Evolutionary conservation across 495 filamentous ascomycete species (phyloP), one percentile per base, ranked within the genome.

Genomic region (Parathielavia appendiculata): DNA sequence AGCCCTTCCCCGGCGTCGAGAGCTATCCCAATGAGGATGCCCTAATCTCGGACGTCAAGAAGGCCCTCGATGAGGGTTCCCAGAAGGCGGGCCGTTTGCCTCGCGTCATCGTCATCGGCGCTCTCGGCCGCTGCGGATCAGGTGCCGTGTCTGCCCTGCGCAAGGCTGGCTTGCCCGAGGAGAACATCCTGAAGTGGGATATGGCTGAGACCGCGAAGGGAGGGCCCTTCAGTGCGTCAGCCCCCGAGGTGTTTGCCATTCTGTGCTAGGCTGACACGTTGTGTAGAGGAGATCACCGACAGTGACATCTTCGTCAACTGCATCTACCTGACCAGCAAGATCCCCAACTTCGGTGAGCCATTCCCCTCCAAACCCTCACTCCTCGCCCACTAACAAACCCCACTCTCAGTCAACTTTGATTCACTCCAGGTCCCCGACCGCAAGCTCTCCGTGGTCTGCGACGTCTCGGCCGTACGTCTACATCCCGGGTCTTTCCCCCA

Each of bases 101-200:
- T 2, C 73, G 75, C 38, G 76, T 86, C 39, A 74, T 86, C 43
- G 78, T 86, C 52, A 86, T 86, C 54, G 83, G 83, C 45, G 83
- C 83, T 10, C 71, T 95, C 22, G 92, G 93, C 54, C 86, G 92
- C 52, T 96, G 92, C 69, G 93, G 92, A 22, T 82, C 79, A 12
- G 93, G 92, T 45, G 90, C 93, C 23, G 85, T 95, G 5, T 85
- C 92, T 51, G 74, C 93, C 57, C 88, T 86, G 63, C 78, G 82
- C 64, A 84, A 85, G 73, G 86, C 83, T 22, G 92, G 91, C 45
- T 76, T 96, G 34, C 81, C 85, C 12, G 81, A 86, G 17, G 81
- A 83, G 58, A 82, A 88, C 63, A 83, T 96, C 62, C 72, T 92
- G 64, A 83, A 91, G 78, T 97, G 92, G 92, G 93, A 97, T 78